A percentile compares a stretch with the other conserved stretches of the same genome.
These are phyloP conservation scores for Gossypium gossypioides DNA, from an alignment of 441 rosid genomes.

Conservation along the genomic window DNA sequence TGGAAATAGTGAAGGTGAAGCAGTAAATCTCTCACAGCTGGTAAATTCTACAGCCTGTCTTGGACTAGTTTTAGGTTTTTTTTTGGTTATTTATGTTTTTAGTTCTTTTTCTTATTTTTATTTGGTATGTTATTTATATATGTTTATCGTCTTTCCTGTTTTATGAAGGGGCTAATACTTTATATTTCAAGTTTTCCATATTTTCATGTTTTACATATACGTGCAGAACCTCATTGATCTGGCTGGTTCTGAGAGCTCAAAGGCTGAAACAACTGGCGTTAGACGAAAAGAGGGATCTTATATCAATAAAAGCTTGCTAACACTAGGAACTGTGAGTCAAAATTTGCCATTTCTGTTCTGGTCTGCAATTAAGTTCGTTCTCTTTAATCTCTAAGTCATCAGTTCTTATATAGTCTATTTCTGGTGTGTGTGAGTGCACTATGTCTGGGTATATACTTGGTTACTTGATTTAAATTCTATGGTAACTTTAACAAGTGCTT, in stretches of 20 bases:
- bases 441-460: background rate
- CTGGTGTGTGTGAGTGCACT: background rate
- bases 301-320: constrained; percentile 92
- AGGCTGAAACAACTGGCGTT: constrained; percentile 86
- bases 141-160: background rate
- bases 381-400: background rate
- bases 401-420: constrained; percentile 6
- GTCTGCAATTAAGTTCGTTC: constrained; percentile 1
- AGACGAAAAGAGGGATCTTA: constrained; percentile 97
- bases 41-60: constrained; percentile 40
- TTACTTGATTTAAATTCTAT: constrained; percentile 1
- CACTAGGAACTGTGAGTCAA: constrained; percentile 90
- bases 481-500: background rate
- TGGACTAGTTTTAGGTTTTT: constrained; percentile 11
- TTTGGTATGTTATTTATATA: background rate
- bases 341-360: constrained; percentile 5
- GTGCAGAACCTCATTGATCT: constrained; percentile 99
- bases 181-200: constrained; percentile 25
- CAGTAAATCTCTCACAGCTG: constrained; percentile 93
- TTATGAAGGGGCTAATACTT: background rate
- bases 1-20: constrained; percentile 70
- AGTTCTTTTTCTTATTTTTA: background rate
- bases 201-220: constrained; percentile 27
- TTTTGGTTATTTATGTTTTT: constrained; percentile 1
- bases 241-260: constrained; percentile 99